Evolutionary conservation across 371 early-diverging fungal species (phyloP).

Genomic region (Nematocida sp.): DNA sequence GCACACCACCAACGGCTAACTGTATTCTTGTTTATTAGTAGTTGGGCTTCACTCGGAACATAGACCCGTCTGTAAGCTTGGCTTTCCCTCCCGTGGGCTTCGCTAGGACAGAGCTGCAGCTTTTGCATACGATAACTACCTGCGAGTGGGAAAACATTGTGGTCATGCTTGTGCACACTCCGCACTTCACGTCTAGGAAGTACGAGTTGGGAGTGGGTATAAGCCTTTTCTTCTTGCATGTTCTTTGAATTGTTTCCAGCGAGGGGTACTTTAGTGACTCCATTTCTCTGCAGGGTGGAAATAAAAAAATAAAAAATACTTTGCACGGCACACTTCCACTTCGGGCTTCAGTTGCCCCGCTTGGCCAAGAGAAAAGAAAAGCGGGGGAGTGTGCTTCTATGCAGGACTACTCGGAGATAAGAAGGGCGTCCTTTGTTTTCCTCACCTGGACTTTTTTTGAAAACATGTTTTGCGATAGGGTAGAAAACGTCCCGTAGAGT

Average conservation of each 20-base stretch:
- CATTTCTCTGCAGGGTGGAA: constrained; percentile 35
- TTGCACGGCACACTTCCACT: neutral
- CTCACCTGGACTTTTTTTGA: too few species aligned
- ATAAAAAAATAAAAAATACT: constrained; percentile 33
- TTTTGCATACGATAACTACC: constrained; percentile 85
- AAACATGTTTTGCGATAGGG: too few species aligned
- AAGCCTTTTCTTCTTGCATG: constrained; percentile 96
- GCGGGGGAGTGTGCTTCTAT: too few species aligned
- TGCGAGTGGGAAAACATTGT: constrained; percentile 96
- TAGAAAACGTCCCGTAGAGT: too few species aligned
- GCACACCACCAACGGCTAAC: neutral
- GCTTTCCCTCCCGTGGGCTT: constrained; percentile 98
- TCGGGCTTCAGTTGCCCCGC: too few species aligned
- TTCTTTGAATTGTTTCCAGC: constrained; percentile 77
- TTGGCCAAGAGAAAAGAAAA: too few species aligned
- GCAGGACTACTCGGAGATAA: too few species aligned
- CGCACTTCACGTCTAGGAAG: constrained; percentile 99
- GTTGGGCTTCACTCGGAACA: constrained; percentile 49
- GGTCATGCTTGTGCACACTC: constrained; percentile 85
- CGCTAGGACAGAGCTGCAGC: constrained; percentile 85
- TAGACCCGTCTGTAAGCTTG: constrained; percentile 55
- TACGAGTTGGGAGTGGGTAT: constrained; percentile 96
- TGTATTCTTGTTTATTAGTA: constrained; percentile 26
- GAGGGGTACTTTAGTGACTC: constrained; percentile 91
- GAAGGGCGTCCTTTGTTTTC: too few species aligned